These are phyloP conservation scores for Haplographium delicatum DNA, from an alignment of 495 filamentous ascomycete genomes.

Conservation along the genomic window DNA sequence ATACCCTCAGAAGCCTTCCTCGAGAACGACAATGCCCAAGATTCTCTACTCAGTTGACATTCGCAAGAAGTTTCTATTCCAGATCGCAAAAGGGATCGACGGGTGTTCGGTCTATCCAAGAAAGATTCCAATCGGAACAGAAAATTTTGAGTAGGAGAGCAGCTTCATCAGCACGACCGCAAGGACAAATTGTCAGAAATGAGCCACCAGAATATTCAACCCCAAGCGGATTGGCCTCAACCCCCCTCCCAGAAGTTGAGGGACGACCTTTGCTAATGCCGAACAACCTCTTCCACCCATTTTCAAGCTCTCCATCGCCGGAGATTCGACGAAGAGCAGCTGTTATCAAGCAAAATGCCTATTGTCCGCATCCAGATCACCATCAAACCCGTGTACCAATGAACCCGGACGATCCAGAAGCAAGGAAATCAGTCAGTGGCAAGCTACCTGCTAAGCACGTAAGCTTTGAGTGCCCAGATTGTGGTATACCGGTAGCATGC, in stretches of 20 bases:
- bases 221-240: constrained; percentile 13
- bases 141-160: constrained; percentile 11
- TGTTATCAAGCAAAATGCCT: constrained; percentile 83
- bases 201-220: constrained; percentile 16
- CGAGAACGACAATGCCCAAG: background rate
- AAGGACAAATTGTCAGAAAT: constrained; percentile 20
- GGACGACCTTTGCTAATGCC: constrained; percentile 53
- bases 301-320: constrained; percentile 78
- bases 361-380: constrained; percentile 86
- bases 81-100: background rate
- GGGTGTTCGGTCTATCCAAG: background rate
- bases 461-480: constrained; percentile 92
- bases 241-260: constrained; percentile 24
- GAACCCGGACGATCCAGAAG: constrained; percentile 57
- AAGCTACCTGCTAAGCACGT: constrained; percentile 66
- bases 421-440: constrained; percentile 39
- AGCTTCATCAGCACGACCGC: constrained; percentile 10
- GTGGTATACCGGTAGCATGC: constrained; percentile 90
- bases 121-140: constrained; percentile 1
- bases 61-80: constrained; percentile 7
- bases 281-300: constrained; percentile 89
- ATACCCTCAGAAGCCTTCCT: constrained; percentile 12
- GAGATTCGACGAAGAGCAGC: constrained; percentile 79
- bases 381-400: constrained; percentile 56
- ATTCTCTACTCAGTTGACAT: constrained; percentile 6